Conservation (phyloP, 1,284 basidiomycete genomes). For the Apiotrichum mycotoxinovorans region DNA sequence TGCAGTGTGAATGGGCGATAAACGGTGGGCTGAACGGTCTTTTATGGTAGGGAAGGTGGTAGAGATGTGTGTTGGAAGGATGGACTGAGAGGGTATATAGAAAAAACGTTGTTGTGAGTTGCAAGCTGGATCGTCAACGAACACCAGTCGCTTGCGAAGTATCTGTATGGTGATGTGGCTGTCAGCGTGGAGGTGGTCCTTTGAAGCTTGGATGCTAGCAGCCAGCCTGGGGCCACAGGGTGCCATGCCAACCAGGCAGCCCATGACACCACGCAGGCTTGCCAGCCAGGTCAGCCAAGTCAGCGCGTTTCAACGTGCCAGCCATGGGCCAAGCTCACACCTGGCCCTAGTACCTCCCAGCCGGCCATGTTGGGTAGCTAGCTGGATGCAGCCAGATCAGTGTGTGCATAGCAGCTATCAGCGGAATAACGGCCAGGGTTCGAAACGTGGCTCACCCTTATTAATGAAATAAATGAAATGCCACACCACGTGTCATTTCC, state of each 20-base stretch:
- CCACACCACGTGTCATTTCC: conserved; percentile 2
- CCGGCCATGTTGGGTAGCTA: too few relatives aligned
- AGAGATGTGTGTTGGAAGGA: background rate
- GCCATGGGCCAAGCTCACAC: too few relatives aligned
- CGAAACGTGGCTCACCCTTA: background rate
- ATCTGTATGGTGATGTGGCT: background rate
- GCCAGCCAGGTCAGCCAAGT: background rate
- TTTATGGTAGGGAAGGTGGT: background rate
- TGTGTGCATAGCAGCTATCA: too few relatives aligned
- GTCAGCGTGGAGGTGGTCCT: background rate
- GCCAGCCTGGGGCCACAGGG: too few relatives aligned
- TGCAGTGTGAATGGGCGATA: too few relatives aligned
- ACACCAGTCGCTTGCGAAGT: too few relatives aligned
- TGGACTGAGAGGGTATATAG: background rate
- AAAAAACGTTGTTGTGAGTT: background rate
- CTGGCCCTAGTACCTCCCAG: too few relatives aligned
- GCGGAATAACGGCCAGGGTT: too few relatives aligned
- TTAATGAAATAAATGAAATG: background rate
- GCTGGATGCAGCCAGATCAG: too few relatives aligned
- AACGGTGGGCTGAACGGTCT: background rate
- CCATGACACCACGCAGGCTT: background rate
- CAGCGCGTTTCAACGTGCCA: background rate
- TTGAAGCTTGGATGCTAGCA: too few relatives aligned
- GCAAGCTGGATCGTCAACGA: background rate
- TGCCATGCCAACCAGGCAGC: background rate